Conservation (phyloP, 2,329 filamentous ascomycete species). For the Paramyrothecium sp. region DNA sequence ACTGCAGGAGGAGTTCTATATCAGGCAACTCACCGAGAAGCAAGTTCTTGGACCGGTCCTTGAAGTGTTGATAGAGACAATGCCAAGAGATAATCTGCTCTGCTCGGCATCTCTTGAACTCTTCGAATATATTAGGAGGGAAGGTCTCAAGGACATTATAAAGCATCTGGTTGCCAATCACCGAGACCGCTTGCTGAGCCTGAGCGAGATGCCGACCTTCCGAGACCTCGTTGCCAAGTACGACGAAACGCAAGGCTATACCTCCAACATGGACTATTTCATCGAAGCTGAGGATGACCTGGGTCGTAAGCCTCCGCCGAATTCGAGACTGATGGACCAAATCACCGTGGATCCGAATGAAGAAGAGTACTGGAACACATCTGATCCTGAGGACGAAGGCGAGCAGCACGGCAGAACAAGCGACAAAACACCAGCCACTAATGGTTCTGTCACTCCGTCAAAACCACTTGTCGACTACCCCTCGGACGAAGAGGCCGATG, state of each 20-base stretch:
- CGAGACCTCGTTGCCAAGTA: constrained; percentile 71
- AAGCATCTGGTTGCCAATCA: constrained; percentile 83
- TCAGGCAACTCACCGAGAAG: constrained; percentile 78
- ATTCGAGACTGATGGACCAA: constrained; percentile 70
- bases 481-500: constrained; percentile 77
- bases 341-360: constrained; percentile 72
- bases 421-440: constrained; percentile 41
- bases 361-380: constrained; percentile 91
- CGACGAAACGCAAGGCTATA: constrained; percentile 73
- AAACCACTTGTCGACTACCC: constrained; percentile 88
- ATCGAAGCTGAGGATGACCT: constrained; percentile 66
- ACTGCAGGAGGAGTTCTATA: constrained; percentile 88
- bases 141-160: constrained; percentile 77
- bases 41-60: constrained; percentile 81
- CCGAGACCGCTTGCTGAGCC: constrained; percentile 69
- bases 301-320: constrained; percentile 38
- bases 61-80: constrained; percentile 77
- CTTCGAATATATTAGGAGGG: constrained; percentile 85
- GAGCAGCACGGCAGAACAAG: constrained; percentile 34
- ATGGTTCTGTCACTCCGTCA: constrained; percentile 60
- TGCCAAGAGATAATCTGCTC: constrained; percentile 89
- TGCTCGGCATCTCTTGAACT: constrained; percentile 93
- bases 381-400: constrained; percentile 81
- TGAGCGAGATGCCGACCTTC: constrained; percentile 86
- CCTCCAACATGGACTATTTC: constrained; percentile 66